Evolutionary conservation across 768 basidiomycete genomes (phyloP).

Genomic region (Lactarius vividus): DNA sequence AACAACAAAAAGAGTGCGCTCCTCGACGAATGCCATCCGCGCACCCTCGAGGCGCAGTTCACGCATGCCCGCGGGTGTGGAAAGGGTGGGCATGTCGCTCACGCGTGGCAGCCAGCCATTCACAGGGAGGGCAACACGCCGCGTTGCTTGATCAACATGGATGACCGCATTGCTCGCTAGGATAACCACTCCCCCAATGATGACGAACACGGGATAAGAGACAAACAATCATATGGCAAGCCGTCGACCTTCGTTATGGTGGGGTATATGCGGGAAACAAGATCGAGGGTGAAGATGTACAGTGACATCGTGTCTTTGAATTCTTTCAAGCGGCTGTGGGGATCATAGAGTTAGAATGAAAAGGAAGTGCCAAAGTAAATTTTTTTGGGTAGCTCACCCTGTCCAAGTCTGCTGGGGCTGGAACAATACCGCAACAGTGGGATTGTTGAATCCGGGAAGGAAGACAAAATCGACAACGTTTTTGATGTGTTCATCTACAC

Average conservation of each 20-base stretch:
- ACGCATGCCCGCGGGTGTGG: slow-evolving; percentile 44
- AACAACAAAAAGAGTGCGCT: slow-evolving; percentile 71
- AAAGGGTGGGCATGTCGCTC: slow-evolving; percentile 59
- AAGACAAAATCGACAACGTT: slow-evolving; percentile 90
- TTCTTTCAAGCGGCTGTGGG: slow-evolving; percentile 71
- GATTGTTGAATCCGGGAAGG: slow-evolving; percentile 91
- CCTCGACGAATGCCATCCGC: slow-evolving; percentile 67
- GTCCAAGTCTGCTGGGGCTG: slow-evolving; percentile 90
- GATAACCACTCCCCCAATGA: slow-evolving; percentile 82
- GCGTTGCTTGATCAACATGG: slow-evolving; percentile 85
- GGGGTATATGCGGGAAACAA: slow-evolving; percentile 74
- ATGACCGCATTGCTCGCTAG: slow-evolving; percentile 77
- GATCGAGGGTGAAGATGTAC: slow-evolving; percentile 84
- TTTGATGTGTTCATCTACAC: slow-evolving; percentile 74
- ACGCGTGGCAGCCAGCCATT: slow-evolving; percentile 84
- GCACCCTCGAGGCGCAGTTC: slow-evolving; percentile 72
- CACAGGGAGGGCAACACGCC: slow-evolving; percentile 66
- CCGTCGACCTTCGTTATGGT: slow-evolving; percentile 71
- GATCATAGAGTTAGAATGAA: slow-evolving; percentile 11
- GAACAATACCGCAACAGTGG: slow-evolving; percentile 88
- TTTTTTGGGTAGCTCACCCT: slow-evolving; percentile 49
- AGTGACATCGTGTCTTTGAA: slow-evolving; percentile 79
- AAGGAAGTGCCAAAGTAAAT: not conserved
- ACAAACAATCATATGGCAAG: slow-evolving; percentile 70
- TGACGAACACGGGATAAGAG: slow-evolving; percentile 64